phyloP scores from a whole-genome alignment of 257 asterid genomes.

The Jaltomata sinuosa region DNA sequence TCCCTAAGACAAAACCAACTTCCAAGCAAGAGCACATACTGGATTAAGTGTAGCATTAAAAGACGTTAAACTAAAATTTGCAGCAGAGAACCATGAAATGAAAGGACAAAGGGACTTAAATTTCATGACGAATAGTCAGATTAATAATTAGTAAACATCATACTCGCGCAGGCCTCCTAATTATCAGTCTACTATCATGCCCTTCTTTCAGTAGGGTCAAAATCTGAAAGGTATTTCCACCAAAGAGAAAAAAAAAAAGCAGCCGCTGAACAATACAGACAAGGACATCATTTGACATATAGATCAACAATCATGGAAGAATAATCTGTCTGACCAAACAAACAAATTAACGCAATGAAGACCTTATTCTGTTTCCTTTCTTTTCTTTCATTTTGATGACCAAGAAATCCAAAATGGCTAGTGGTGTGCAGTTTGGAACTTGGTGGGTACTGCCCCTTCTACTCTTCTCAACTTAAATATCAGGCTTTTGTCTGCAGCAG shows the following conservation, averaged over 20 bases:
- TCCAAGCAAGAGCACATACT: background rate
- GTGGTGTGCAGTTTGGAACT: background rate
- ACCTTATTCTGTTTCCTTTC: background rate
- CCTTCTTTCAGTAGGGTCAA: background rate
- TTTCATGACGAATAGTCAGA: background rate
- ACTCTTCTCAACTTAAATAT: background rate
- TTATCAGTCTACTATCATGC: background rate
- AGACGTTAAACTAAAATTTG: background rate
- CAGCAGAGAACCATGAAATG: background rate
- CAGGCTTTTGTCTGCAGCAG: background rate
- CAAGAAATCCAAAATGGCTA: background rate
- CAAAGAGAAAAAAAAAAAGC: background rate
- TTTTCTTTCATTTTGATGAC: background rate
- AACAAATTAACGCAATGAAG: background rate
- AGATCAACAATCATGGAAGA: background rate
- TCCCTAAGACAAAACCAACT: background rate
- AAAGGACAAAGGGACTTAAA: background rate
- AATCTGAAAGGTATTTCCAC: background rate
- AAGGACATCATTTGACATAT: background rate
- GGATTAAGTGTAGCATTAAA: background rate
- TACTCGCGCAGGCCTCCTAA: background rate
- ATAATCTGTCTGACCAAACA: background rate
- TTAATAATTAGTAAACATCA: background rate
- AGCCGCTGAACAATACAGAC: background rate
- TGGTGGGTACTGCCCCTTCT: background rate